phyloP scores from a whole-genome alignment of 75 land plant genomes.

The Selaginella moellendorffii region DNA sequence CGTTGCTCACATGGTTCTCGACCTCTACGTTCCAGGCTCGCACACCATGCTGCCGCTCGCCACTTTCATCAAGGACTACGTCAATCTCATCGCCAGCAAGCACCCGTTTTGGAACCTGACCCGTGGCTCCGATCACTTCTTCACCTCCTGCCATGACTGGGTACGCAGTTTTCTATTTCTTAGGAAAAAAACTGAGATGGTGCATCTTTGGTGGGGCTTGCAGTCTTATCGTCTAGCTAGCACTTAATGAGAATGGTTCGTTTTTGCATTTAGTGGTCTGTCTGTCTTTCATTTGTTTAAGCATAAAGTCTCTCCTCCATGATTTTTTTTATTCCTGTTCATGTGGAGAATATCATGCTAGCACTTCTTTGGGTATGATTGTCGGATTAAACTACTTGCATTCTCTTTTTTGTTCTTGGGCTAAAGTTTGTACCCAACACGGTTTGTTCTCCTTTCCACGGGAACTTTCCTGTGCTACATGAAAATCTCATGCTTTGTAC shows the following conservation, averaged over 20 bases:
- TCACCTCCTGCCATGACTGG: slow-evolving; percentile 9
- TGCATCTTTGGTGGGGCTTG: neutral
- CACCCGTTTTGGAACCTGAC: slow-evolving; percentile 8
- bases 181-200: neutral
- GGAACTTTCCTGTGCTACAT: neutral
- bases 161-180: neutral
- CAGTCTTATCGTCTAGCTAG: no score
- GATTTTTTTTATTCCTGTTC: neutral
- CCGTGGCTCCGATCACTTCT: slow-evolving; percentile 6
- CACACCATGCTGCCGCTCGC: slow-evolving; percentile 7
- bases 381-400: no score
- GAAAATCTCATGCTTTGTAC: neutral
- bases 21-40: slow-evolving; percentile 5
- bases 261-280: neutral
- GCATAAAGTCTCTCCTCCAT: neutral
- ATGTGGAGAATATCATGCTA: neutral
- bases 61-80: slow-evolving; percentile 9
- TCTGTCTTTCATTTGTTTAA: neutral
- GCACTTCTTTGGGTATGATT: no score
- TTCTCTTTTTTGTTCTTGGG: no score
- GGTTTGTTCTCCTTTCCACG: neutral
- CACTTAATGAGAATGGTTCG: neutral
- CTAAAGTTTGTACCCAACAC: no score
- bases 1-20: neutral
- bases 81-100: neutral